Conservation (phyloP, 176 grass and related monocot genomes). For the Oryza brachyantha region DNA sequence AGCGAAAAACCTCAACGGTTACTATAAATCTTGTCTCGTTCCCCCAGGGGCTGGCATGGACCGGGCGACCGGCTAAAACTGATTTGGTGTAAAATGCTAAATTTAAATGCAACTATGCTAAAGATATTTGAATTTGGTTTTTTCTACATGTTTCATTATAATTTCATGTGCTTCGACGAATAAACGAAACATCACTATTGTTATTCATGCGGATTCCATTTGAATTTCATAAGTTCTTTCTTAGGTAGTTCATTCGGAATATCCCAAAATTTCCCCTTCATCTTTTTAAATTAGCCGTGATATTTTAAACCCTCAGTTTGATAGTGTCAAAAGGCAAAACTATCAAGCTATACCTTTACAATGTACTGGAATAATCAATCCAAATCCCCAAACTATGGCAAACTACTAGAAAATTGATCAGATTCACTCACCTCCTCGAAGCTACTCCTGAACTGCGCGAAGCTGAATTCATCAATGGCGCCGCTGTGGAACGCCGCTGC, state of each 20-base stretch:
- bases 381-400: not conserved
- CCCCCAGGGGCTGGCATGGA: too few species aligned
- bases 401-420: not conserved
- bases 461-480: slow-evolving; percentile 51
- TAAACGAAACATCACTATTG: not conserved
- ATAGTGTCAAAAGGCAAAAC: not conserved
- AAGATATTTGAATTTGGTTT: not conserved
- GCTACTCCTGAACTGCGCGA: slow-evolving; percentile 53
- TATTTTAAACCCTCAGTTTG: not conserved
- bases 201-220: not conserved
- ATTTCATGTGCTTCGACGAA: not conserved
- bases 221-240: not conserved
- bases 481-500: slow-evolving; percentile 1
- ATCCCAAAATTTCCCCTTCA: not conserved
- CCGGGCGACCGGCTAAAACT: not conserved
- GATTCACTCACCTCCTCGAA: slow-evolving; percentile 53
- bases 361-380: not conserved
- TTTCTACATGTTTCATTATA: not conserved
- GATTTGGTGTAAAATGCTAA: not conserved
- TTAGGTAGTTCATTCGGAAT: too few species aligned
- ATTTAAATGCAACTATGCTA: too few species aligned
- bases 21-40: not conserved
- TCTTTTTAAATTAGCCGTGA: not conserved
- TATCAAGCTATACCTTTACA: not conserved
- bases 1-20: not conserved